These are phyloP conservation scores for Epipyxis sp. DNA, from an alignment of 108 stramenopile species.

Conservation along the genomic window DNA sequence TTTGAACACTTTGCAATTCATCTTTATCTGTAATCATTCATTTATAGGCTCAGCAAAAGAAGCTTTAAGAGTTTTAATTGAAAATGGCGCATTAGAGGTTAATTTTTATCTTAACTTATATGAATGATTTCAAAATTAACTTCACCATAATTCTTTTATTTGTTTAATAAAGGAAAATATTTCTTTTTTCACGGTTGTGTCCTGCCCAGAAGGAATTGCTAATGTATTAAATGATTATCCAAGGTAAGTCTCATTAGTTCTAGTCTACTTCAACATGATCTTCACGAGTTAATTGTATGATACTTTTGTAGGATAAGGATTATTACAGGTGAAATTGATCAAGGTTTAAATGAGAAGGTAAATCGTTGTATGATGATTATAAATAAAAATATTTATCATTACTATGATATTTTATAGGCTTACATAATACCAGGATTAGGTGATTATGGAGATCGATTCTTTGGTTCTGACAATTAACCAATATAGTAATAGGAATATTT, in stretches of 20 bases:
- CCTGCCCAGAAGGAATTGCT: constrained; percentile 86
- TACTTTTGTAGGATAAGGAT: too few species aligned
- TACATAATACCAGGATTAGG: constrained; percentile 96
- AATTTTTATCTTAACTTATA: too few species aligned
- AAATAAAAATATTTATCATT: background rate
- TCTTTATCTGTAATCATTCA: too few species aligned
- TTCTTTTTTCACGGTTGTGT: constrained; percentile 89
- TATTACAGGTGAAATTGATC: constrained; percentile 84
- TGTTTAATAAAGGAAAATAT: too few species aligned
- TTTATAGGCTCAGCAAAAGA: constrained; percentile 67
- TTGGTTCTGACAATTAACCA: constrained; percentile 58
- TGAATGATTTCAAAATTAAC: too few species aligned
- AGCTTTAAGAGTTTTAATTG: constrained; percentile 71
- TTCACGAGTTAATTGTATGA: too few species aligned
- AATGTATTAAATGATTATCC: constrained; percentile 59
- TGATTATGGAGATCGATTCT: constrained; percentile 94
- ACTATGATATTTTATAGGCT: constrained; percentile 52
- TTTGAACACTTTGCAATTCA: too few species aligned
- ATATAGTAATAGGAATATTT: too few species aligned
- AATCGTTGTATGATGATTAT: background rate
- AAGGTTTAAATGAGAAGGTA: constrained; percentile 69
- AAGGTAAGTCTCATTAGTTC: constrained; percentile 56
- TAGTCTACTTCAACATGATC: too few species aligned
- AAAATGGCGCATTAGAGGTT: constrained; percentile 60
- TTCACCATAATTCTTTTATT: too few species aligned